These are phyloP conservation scores for Microcos paniculata DNA, from an alignment of 345 rosid genomes.

Conservation along the genomic window DNA sequence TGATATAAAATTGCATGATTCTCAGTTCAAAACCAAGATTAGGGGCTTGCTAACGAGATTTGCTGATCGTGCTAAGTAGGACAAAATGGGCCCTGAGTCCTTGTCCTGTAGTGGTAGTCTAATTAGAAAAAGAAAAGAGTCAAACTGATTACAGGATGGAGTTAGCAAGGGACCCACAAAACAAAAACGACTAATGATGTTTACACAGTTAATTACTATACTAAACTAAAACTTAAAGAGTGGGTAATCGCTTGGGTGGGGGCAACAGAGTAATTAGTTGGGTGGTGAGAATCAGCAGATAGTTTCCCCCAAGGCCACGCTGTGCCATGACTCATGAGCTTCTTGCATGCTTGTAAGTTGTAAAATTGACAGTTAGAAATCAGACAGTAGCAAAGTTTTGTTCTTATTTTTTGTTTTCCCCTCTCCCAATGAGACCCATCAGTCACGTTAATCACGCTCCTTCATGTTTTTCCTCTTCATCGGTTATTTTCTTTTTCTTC, in stretches of 20 bases:
- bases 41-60: too few relatives aligned
- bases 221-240: neutral
- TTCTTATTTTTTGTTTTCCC: neutral
- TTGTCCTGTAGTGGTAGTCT: neutral
- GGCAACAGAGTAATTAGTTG: neutral
- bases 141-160: neutral
- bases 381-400: constrained; percentile 15
- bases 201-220: neutral
- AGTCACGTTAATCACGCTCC: constrained; percentile 60
- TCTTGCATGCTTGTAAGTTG: constrained; percentile 36
- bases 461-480: constrained; percentile 22
- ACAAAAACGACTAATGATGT: neutral
- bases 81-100: neutral
- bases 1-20: too few relatives aligned
- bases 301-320: neutral
- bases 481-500: constrained; percentile 16
- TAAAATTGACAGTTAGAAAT: constrained; percentile 33
- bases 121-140: neutral
- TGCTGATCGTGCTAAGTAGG: neutral
- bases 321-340: constrained; percentile 39
- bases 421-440: constrained; percentile 23
- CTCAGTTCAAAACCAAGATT: too few relatives aligned
- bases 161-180: neutral
- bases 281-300: constrained; percentile 20
- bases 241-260: neutral